A percentile compares a stretch with the other conserved stretches of the same genome.
phyloP scores from a whole-genome alignment of 2,329 filamentous ascomycete species.

The Stachybotrys chartarum region DNA sequence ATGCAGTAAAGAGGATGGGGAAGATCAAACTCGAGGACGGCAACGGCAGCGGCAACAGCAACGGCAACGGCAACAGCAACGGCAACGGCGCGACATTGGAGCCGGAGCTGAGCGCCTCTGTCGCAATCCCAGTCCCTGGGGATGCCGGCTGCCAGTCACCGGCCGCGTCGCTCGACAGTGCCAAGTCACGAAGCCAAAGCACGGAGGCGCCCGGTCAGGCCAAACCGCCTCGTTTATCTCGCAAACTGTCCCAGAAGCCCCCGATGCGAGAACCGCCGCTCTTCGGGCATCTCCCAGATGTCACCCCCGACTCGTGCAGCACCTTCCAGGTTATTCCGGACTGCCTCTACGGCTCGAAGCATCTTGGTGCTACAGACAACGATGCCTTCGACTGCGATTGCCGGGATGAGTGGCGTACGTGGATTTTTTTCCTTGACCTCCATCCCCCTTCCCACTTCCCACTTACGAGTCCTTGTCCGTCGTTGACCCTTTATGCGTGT shows the following conservation, averaged over 20 bases:
- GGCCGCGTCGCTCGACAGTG: constrained; percentile 35
- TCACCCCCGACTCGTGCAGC: constrained; percentile 65
- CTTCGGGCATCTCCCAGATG: constrained; percentile 70
- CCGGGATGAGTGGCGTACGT: constrained; percentile 88
- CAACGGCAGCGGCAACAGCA: constrained; percentile 23
- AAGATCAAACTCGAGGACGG: constrained; percentile 36
- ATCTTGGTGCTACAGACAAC: constrained; percentile 85
- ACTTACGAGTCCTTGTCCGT: not conserved
- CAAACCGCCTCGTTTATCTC: constrained; percentile 63
- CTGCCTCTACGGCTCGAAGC: constrained; percentile 87
- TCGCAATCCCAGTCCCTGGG: constrained; percentile 25
- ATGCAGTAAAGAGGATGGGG: constrained; percentile 33
- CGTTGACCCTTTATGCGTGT: not conserved
- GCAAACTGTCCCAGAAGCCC: constrained; percentile 64
- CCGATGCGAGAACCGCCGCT: constrained; percentile 55
- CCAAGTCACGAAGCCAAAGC: constrained; percentile 40
- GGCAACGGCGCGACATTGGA: constrained; percentile 30
- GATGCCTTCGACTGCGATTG: constrained; percentile 93
- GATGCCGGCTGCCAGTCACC: constrained; percentile 23
- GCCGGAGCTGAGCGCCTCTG: constrained; percentile 31
- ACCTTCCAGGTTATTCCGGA: constrained; percentile 76
- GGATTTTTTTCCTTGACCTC: not conserved
- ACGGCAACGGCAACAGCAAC: constrained; percentile 21
- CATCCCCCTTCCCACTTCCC: constrained; percentile 3
- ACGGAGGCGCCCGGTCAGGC: constrained; percentile 30